Conservation (phyloP, 768 basidiomycete species). For the Lactifluus piperatus region DNA sequence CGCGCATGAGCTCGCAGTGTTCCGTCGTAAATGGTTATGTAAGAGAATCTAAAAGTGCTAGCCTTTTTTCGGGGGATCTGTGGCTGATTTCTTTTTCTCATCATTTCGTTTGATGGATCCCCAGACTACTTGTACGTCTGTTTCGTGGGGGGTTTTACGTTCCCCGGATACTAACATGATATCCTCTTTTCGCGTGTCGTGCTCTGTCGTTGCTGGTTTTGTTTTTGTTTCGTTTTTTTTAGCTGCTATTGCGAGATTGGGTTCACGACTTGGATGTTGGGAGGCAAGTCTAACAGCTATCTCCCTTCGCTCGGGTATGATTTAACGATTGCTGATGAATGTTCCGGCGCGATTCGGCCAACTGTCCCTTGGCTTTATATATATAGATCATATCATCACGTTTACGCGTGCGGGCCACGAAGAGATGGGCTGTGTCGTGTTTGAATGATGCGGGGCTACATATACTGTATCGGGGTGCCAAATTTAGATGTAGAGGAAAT, state of each 20-base stretch:
- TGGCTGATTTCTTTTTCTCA: too few species aligned
- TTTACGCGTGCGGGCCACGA: slow-evolving; percentile 57
- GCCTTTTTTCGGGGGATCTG: too few species aligned
- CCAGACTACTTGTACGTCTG: slow-evolving; percentile 1
- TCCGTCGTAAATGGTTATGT: slow-evolving; percentile 70
- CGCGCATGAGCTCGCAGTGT: slow-evolving; percentile 55
- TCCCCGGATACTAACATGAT: too few species aligned
- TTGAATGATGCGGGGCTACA: slow-evolving; percentile 10
- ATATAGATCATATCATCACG: slow-evolving; percentile 58
- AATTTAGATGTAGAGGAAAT: too few species aligned
- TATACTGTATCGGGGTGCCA: too few species aligned
- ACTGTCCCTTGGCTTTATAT: slow-evolving; percentile 9
- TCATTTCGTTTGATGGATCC: neutral
- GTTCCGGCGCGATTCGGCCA: neutral
- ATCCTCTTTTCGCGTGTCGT: too few species aligned
- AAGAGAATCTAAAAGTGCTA: slow-evolving; percentile 6
- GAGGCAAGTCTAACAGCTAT: neutral
- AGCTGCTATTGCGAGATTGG: slow-evolving; percentile 6
- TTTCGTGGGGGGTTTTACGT: too few species aligned
- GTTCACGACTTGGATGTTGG: neutral
- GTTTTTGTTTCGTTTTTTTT: neutral
- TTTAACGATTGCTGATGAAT: neutral
- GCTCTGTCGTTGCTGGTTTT: too few species aligned
- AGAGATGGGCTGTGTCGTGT: slow-evolving; percentile 44
- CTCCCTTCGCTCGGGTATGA: neutral